phyloP scores from a whole-genome alignment of 257 asterid genomes.

The Solanum verrucosum region DNA sequence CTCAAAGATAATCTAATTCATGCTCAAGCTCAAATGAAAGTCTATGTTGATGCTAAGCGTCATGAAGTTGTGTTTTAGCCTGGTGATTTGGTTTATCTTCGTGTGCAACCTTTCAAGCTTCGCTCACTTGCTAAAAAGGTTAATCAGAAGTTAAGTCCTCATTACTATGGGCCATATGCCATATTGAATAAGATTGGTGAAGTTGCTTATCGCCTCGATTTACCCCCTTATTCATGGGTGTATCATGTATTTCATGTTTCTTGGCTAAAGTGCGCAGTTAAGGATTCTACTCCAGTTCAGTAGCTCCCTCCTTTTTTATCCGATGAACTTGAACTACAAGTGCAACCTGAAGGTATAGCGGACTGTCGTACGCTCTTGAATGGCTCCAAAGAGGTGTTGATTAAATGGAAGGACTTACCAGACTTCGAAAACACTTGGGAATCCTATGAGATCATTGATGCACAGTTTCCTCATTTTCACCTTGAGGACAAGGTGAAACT shows the following conservation, averaged over 20 bases:
- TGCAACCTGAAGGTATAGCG: neutral
- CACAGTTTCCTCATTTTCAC: neutral
- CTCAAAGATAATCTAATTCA: neutral
- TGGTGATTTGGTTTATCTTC: neutral
- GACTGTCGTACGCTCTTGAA: neutral
- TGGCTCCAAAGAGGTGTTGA: neutral
- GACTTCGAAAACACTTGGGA: neutral
- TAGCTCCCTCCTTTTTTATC: neutral
- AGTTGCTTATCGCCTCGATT: neutral
- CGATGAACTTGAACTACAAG: neutral
- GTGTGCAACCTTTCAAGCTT: neutral
- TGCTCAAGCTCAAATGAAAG: neutral
- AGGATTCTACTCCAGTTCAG: neutral
- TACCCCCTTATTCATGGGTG: neutral
- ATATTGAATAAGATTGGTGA: neutral
- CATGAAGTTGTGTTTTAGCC: neutral
- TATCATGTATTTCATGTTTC: neutral
- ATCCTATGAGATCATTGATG: neutral
- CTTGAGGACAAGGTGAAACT: conserved; percentile 3
- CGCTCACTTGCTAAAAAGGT: neutral
- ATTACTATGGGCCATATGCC: neutral
- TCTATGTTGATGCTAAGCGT: neutral
- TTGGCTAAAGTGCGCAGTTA: neutral
- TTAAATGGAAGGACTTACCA: neutral
- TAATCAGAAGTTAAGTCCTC: neutral